A percentile compares a stretch with the other conserved stretches of the same genome.
phyloP scores from a whole-genome alignment of 441 rosid genomes.

The Eruca vesicaria region DNA sequence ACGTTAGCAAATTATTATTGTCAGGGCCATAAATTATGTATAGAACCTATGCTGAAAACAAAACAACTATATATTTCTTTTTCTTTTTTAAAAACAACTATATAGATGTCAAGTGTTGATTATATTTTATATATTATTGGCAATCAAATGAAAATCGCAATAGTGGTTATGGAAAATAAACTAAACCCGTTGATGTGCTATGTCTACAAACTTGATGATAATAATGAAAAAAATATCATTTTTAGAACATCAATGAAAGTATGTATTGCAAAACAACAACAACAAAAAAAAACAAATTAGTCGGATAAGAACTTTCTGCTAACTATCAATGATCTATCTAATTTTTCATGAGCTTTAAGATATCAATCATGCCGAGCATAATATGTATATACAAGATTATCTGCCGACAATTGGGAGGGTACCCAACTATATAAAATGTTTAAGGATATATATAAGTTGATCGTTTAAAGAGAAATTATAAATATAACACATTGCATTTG shows the following conservation, averaged over 20 bases:
- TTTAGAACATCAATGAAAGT: not conserved
- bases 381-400: not conserved
- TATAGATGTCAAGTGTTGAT: not conserved
- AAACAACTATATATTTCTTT: not conserved
- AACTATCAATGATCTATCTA: not conserved
- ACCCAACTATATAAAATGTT: not conserved
- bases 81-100: not conserved
- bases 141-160: not conserved
- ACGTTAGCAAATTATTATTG: not conserved
- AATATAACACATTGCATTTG: not conserved
- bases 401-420: not conserved
- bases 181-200: not conserved
- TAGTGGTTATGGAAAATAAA: not conserved
- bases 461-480: not conserved
- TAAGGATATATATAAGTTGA: not conserved
- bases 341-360: not conserved
- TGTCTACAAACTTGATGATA: conserved; percentile 1
- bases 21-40: not conserved
- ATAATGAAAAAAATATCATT: not conserved
- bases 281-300: not conserved
- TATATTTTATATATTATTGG: not conserved
- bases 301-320: not conserved
- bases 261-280: not conserved
- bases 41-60: not conserved
- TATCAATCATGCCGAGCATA: not conserved